Base-by-base conservation (phyloP, 495 filamentous ascomycete species). In the Aspergillus avenaceus region DNA sequence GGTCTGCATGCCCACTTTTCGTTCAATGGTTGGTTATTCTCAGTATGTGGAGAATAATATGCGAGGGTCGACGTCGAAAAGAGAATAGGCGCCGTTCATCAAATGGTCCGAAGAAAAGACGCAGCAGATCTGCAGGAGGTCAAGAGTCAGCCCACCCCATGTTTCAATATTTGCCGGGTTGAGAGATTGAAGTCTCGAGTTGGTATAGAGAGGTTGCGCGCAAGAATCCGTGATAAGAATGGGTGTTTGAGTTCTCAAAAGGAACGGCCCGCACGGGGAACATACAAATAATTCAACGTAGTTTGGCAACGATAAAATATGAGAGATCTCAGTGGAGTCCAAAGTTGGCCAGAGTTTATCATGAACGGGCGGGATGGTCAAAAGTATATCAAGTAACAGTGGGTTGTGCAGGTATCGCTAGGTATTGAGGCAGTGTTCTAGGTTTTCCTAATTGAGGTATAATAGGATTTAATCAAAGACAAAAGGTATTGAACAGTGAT, bases 1-100 rank as follows among this genome's bases (percentile, higher is more conserved):
- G 45, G 16, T 55, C 50, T 58, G 54, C 58, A 58, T 58, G 48
- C 48, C 43, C 36, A 38, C 26, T 48, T 44, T 45, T 41, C 27
- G 40, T 34, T n/a, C 37, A 25, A 52, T 23, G 50, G 41, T 16
- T 25, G 47, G 44, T 21, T 41, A 37, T 42, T 23, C 21, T 22
- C 16, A n/a, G 19, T 42, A 18, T 47, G 50, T 41, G 28, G 44
- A 27, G 14, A 12, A 24, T 22, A 5, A 27, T 8, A 53, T 53
- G 44, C 50, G 34, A 47, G 25, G 25, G 45, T 27, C 28, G 29
- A 36, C 22, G 18, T 56, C n/a, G 41, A 21, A 18, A 11, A 24
- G 28, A 34, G n/a, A 16, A 16, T 13, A 2, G 31, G n/a, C 13
- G n/a, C n/a, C 18, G 18, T 16, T 16, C 12, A 14, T 34, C 25